Conservation (phyloP, 2,329 filamentous ascomycete species). For the Nemania sp. region DNA sequence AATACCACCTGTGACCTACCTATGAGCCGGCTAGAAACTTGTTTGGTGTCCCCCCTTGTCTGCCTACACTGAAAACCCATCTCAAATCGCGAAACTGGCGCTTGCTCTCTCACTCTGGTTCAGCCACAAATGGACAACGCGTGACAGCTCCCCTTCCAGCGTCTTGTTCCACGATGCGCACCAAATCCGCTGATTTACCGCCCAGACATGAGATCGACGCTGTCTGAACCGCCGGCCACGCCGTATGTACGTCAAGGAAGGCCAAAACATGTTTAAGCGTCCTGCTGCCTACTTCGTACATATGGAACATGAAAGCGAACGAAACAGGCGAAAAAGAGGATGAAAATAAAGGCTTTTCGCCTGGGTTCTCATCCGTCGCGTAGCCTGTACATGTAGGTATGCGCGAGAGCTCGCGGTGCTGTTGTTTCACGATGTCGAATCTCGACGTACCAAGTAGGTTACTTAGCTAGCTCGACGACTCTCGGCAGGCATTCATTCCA, state of each 20-base stretch:
- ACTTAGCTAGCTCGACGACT: too few species aligned
- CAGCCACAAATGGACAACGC: background rate
- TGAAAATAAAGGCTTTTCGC: too few species aligned
- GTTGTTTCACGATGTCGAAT: background rate
- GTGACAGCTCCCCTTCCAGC: background rate
- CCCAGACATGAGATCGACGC: slow-evolving; percentile 32
- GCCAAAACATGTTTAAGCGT: slow-evolving; percentile 18
- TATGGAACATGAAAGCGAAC: too few species aligned
- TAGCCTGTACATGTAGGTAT: background rate
- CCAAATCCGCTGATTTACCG: slow-evolving; percentile 4
- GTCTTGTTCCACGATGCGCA: slow-evolving; percentile 11
- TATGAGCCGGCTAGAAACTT: slow-evolving; percentile 25
- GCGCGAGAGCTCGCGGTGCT: background rate
- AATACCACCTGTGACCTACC: too few species aligned
- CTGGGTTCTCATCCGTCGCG: too few species aligned
- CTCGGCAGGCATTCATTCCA: too few species aligned
- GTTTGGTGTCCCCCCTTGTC: slow-evolving; percentile 15
- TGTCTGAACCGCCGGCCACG: slow-evolving; percentile 28
- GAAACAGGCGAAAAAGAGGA: too few species aligned
- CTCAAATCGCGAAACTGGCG: slow-evolving; percentile 23
- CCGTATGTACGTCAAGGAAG: slow-evolving; percentile 4
- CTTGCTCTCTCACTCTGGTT: slow-evolving; percentile 3
- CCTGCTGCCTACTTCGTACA: slow-evolving; percentile 1
- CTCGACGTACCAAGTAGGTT: background rate
- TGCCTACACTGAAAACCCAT: slow-evolving; percentile 9